phyloP scores from a whole-genome alignment of 306 rosid species.

The Calophaca sinica region DNA sequence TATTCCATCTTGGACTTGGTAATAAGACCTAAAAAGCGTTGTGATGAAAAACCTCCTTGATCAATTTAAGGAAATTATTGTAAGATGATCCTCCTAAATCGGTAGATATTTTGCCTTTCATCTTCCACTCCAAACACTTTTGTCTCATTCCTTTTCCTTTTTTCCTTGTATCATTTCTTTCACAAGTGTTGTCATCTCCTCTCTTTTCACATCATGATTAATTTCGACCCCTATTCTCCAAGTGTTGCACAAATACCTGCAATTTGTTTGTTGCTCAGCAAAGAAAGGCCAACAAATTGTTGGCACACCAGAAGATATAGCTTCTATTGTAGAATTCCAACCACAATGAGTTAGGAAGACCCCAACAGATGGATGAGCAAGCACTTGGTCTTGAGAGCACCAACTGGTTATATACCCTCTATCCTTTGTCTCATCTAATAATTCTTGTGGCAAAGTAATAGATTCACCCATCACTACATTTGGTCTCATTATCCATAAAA shows the following conservation, averaged over 20 bases:
- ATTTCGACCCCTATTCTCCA: slow-evolving; percentile 34
- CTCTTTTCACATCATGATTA: slow-evolving; percentile 27
- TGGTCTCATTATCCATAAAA: slow-evolving; percentile 39
- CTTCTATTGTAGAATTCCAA: slow-evolving; percentile 33
- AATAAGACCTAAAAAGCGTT: neutral
- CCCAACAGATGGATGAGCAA: neutral
- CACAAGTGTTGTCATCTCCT: neutral
- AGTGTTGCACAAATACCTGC: neutral
- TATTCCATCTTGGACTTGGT: neutral
- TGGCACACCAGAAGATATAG: slow-evolving; percentile 18
- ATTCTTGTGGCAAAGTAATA: neutral
- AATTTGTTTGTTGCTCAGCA: slow-evolving; percentile 32
- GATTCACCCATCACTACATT: slow-evolving; percentile 22
- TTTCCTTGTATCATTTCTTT: slow-evolving; percentile 11
- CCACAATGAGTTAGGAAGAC: slow-evolving; percentile 36
- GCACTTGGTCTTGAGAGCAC: slow-evolving; percentile 20
- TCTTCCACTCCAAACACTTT: slow-evolving; percentile 13
- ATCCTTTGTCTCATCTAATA: slow-evolving; percentile 13
- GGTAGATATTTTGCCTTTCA: neutral
- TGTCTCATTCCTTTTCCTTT: slow-evolving; percentile 11
- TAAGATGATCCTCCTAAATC: slow-evolving; percentile 17
- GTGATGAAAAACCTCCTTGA: neutral
- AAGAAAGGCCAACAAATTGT: slow-evolving; percentile 45
- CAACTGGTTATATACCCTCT: slow-evolving; percentile 36
- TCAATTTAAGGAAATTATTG: neutral